Percentiles rank a stretch among this genome's conserved stretches.
Conservation (phyloP, 2,329 filamentous ascomycete species). For the Cladobotryum mycophilum region DNA sequence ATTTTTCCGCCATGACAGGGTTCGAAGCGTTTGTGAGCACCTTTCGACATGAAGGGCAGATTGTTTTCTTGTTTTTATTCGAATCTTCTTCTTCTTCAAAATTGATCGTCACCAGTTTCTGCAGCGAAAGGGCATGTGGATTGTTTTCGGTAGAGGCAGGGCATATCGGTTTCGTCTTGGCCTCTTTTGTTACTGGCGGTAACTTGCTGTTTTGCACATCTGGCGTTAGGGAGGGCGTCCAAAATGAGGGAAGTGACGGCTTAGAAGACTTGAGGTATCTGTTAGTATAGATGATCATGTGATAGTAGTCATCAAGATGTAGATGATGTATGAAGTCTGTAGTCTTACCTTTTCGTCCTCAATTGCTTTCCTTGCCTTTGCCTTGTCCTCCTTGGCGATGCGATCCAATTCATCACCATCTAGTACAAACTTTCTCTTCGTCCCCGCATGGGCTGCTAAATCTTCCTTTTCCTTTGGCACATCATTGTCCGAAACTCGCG, state of each 20-base stretch:
- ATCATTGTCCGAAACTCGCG: conserved; percentile 28
- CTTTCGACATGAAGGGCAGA: conserved; percentile 85
- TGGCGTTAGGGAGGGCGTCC: conserved; percentile 82
- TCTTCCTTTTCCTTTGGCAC: background rate
- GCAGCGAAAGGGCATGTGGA: conserved; percentile 70
- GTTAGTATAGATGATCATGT: conserved; percentile 3
- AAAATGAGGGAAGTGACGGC: conserved; percentile 75
- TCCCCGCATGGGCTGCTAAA: conserved; percentile 16
- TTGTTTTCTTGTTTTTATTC: conserved; percentile 35
- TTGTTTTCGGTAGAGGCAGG: conserved; percentile 63
- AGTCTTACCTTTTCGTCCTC: conserved; percentile 61
- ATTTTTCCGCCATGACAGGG: conserved; percentile 77
- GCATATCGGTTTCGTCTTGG: conserved; percentile 66
- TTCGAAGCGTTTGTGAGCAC: conserved; percentile 73
- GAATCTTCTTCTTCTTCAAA: conserved; percentile 64
- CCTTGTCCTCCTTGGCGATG: conserved; percentile 63
- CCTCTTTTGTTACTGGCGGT: conserved; percentile 50
- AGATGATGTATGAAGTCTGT: background rate
- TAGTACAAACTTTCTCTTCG: conserved; percentile 68
- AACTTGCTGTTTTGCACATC: conserved; percentile 39
- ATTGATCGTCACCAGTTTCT: conserved; percentile 66
- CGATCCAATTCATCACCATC: conserved; percentile 69
- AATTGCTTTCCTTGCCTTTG: conserved; percentile 62
- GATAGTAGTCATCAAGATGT: background rate
- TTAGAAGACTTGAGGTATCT: conserved; percentile 47